phyloP scores from a whole-genome alignment of 768 basidiomycete species.

The Crassisporium funariophilum region DNA sequence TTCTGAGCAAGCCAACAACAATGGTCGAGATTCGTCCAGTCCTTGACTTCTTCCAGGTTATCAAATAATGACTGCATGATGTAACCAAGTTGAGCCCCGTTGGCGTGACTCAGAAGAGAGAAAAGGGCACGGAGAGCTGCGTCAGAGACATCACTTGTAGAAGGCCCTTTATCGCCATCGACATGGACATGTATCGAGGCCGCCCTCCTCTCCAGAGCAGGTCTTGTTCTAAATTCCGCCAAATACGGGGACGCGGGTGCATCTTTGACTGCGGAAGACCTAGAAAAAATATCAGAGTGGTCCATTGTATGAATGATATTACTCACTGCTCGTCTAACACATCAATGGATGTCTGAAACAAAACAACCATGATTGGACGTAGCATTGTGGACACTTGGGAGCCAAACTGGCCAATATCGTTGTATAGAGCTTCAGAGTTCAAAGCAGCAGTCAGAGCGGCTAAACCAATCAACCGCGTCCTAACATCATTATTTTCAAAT shows the following conservation, averaged over 20 bases:
- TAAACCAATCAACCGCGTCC: conserved; percentile 83
- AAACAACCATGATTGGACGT: conserved; percentile 66
- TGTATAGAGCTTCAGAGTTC: conserved; percentile 83
- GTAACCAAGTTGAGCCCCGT: conserved; percentile 70
- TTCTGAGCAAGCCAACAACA: conserved; percentile 83
- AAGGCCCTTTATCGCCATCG: conserved; percentile 86
- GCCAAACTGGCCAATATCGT: conserved; percentile 70
- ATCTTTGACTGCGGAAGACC: conserved; percentile 64
- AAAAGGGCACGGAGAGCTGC: conserved; percentile 74
- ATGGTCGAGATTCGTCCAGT: conserved; percentile 70
- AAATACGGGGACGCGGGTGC: conserved; percentile 77
- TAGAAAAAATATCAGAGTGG: conserved; percentile 27
- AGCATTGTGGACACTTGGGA: conserved; percentile 72
- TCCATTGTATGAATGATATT: conserved; percentile 10
- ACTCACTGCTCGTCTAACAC: conserved; percentile 71
- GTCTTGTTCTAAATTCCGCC: conserved; percentile 81
- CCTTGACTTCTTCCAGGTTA: conserved; percentile 58
- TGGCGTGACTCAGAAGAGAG: conserved; percentile 73
- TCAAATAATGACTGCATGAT: conserved; percentile 76
- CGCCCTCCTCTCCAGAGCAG: conserved; percentile 78
- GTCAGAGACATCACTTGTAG: conserved; percentile 68
- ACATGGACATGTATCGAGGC: conserved; percentile 88
- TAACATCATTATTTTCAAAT: conserved; percentile 27
- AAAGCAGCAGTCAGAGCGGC: conserved; percentile 80
- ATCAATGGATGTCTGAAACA: conserved; percentile 62